Base-by-base conservation (phyloP, 352 stramenopile genomes). In the Pythium grandisporangium region DNA sequence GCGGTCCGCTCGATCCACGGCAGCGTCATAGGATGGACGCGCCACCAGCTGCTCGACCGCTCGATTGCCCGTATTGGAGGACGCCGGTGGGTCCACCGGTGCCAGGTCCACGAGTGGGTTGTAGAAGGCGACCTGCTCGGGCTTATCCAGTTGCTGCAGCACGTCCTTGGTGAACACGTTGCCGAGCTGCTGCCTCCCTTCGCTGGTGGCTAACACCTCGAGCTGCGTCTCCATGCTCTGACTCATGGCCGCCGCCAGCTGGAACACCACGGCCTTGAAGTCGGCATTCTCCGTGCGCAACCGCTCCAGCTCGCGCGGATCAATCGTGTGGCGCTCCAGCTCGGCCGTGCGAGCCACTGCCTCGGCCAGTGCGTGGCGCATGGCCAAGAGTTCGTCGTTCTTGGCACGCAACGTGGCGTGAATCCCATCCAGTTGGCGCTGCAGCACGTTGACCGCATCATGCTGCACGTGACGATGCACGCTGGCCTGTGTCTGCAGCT, bases 251-350 rank as follows among this genome's bases (percentile, higher is more conserved):
- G 29, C 53, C 5, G 68, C 59, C 11, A 89, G 60, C 43, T 84
- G 70, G 40, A 85, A 84, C 5, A 61, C 62, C 19, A 78, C 69
- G 40, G 81, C 80, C 58, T 87, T 85, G 57, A 81, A 77, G 42
- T 87, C 71, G 6, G 51, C 59, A 26, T 60, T 68, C 40, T 89
- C 73, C 12, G 52, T 52, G 17, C 65, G 57, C 45, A 89, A 50
- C n/a, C 58, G 50, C 38, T 76, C 70, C 35, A 89, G 47, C 33
- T 86, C 70, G 7, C 51, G 51, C 2, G 67, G 66, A 19, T 84
- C 66, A 7, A 88, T 55, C 0, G 53, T 67, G 39, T 77, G 63
- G 6, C 51, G 58, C 46, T 85, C 58, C 7, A 88, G 51, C 22
- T 45, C 40, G 1, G 30, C 41, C 5, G 81, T 58, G 2, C 55